phyloP scores from a whole-genome alignment of 1,284 basidiomycete species.

The Gomphus sp. region DNA sequence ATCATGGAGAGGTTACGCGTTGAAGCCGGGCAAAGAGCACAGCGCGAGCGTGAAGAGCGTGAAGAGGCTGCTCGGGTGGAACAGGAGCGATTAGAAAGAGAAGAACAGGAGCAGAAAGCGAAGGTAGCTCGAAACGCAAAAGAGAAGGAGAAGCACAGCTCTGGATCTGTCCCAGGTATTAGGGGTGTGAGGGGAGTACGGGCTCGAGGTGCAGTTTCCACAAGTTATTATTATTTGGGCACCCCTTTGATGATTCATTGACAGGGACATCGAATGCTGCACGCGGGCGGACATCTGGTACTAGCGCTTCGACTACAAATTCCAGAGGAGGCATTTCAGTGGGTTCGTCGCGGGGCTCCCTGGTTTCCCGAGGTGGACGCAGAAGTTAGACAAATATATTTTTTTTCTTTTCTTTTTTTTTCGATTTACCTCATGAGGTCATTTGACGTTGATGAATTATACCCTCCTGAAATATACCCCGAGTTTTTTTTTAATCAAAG shows the following conservation, averaged over 20 bases:
- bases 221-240: not conserved
- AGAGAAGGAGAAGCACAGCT: not conserved
- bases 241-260: not conserved
- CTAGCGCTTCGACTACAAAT: not conserved
- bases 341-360: not conserved
- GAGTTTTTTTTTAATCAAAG: not conserved
- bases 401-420: too few species aligned
- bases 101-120: not conserved
- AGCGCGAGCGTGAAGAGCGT: slow-evolving; percentile 42
- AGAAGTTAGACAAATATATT: not conserved
- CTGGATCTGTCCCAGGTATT: not conserved
- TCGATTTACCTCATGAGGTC: not conserved
- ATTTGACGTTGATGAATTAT: not conserved
- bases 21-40: slow-evolving; percentile 36
- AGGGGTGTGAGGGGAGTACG: not conserved
- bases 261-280: not conserved
- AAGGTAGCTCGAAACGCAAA: not conserved
- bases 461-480: not conserved
- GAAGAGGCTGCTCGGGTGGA: slow-evolving; percentile 38
- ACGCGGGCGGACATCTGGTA: not conserved
- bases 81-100: slow-evolving; percentile 31
- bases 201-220: not conserved
- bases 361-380: not conserved
- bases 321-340: not conserved
- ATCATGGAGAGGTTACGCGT: slow-evolving; percentile 38